These are phyloP conservation scores for Sergeia podlipaevii DNA, from an alignment of 208 protist genomes.

Conservation along the genomic window DNA sequence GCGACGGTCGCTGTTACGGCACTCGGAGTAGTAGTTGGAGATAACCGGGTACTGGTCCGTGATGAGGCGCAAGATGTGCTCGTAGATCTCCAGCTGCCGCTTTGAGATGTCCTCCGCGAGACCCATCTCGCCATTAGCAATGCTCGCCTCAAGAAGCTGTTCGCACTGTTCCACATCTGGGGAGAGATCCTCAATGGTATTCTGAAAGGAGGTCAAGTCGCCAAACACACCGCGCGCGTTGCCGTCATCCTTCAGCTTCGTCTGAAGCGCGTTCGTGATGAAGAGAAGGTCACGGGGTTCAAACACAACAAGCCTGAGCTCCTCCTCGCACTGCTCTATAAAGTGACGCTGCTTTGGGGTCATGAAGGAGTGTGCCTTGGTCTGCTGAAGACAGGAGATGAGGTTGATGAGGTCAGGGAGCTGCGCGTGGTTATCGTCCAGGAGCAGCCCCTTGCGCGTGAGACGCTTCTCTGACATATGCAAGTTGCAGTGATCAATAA, in stretches of 20 bases:
- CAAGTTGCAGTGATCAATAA: slow-evolving; percentile 89
- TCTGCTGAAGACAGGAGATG: slow-evolving; percentile 68
- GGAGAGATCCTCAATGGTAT: slow-evolving; percentile 80
- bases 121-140: slow-evolving; percentile 88
- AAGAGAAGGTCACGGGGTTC: slow-evolving; percentile 71
- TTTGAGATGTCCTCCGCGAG: slow-evolving; percentile 83
- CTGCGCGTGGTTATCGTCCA: slow-evolving; percentile 29
- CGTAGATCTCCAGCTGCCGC: slow-evolving; percentile 83
- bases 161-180: slow-evolving; percentile 86
- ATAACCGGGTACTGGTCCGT: slow-evolving; percentile 89
- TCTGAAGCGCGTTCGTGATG: slow-evolving; percentile 82
- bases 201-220: slow-evolving; percentile 78
- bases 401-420: slow-evolving; percentile 79
- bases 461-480: slow-evolving; percentile 73
- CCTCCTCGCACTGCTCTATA: slow-evolving; percentile 73
- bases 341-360: slow-evolving; percentile 79
- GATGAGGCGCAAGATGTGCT: slow-evolving; percentile 83
- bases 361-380: slow-evolving; percentile 74
- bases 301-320: slow-evolving; percentile 74
- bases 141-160: slow-evolving; percentile 84
- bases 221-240: slow-evolving; percentile 75
- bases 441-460: slow-evolving; percentile 11
- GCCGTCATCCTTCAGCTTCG: slow-evolving; percentile 78
- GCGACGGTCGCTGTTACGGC: slow-evolving; percentile 62
- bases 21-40: slow-evolving; percentile 74